Percentiles rank a stretch among this genome's conserved stretches.
Conservation (phyloP, 177 flowering plant genomes). For the Vitis hybrid region DNA sequence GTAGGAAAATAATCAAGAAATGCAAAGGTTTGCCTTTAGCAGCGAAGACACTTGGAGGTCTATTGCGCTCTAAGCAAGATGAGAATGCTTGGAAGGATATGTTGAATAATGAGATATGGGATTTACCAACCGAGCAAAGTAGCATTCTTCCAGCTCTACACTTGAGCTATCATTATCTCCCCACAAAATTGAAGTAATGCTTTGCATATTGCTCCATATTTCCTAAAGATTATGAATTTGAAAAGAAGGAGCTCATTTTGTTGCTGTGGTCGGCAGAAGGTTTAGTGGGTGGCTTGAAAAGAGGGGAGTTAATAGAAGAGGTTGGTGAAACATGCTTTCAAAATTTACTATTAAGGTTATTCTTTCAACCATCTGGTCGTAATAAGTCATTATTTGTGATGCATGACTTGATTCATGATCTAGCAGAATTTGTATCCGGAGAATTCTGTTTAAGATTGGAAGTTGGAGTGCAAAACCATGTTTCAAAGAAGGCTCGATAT, state of each 20-base stretch:
- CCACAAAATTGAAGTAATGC: constrained; percentile 34
- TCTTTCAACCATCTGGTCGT: constrained; percentile 17
- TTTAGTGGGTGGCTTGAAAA: constrained; percentile 6
- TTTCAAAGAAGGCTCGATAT: constrained; percentile 20
- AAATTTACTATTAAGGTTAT: constrained; percentile 25
- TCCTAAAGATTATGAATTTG: constrained; percentile 30
- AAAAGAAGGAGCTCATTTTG: constrained; percentile 15
- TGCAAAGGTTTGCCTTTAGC: constrained; percentile 53
- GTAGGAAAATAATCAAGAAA: constrained; percentile 24
- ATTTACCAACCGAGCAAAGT: constrained; percentile 5
- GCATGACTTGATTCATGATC: constrained; percentile 45
- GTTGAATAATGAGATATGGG: constrained; percentile 26
- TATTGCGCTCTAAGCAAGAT: constrained; percentile 9
- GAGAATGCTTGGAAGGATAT: constrained; percentile 19
- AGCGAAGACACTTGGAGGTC: constrained; percentile 31
- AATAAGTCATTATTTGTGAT: constrained; percentile 14
- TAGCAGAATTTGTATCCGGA: constrained; percentile 27
- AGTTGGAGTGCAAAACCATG: not conserved
- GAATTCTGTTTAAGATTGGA: constrained; percentile 18
- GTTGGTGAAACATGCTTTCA: constrained; percentile 26
- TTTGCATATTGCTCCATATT: constrained; percentile 38
- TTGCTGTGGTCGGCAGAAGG: constrained; percentile 44
- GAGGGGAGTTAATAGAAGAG: constrained; percentile 21
- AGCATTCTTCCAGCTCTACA: constrained; percentile 26
- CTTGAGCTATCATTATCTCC: constrained; percentile 37